These are phyloP conservation scores for Aspergillus aculeatus DNA, from an alignment of 2,329 filamentous ascomycete species.

Conservation along the genomic window DNA sequence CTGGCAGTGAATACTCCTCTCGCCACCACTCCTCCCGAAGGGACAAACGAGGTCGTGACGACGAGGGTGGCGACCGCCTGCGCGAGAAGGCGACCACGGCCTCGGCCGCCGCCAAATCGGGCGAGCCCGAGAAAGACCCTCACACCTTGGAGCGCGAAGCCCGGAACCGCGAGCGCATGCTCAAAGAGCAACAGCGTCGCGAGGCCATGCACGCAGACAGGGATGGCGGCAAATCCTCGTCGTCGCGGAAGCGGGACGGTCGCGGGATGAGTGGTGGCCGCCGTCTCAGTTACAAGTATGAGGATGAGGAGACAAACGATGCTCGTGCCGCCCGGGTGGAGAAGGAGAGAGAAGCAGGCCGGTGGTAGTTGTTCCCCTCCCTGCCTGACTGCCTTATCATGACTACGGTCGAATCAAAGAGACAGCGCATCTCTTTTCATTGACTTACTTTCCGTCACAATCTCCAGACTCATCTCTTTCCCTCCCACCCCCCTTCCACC, in stretches of 20 bases:
- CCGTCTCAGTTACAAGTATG: conserved; percentile 50
- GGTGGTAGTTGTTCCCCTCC: conserved; percentile 24
- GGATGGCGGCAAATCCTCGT: conserved; percentile 27
- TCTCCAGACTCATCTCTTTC: neutral
- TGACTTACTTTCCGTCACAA: neutral
- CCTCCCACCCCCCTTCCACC: neutral
- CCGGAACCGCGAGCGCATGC: conserved; percentile 59
- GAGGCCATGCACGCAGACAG: conserved; percentile 49
- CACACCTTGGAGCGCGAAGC: conserved; percentile 72
- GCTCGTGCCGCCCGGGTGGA: conserved; percentile 38
- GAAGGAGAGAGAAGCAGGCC: conserved; percentile 39
- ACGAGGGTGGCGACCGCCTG: conserved; percentile 26
- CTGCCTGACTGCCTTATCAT: neutral
- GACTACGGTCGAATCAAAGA: neutral
- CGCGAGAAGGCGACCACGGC: conserved; percentile 13
- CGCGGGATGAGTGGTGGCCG: conserved; percentile 34
- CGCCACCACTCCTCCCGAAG: conserved; percentile 37
- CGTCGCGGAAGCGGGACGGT: conserved; percentile 35
- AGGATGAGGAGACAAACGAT: conserved; percentile 45
- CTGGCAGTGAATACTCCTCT: conserved; percentile 33
- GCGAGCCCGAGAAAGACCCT: conserved; percentile 58
- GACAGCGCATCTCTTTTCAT: neutral
- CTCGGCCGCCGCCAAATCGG: conserved; percentile 14
- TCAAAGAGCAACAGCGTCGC: conserved; percentile 65
- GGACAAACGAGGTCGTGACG: conserved; percentile 35